Conservation (phyloP, 2,329 filamentous ascomycete species). For the Alternaria sp. region DNA sequence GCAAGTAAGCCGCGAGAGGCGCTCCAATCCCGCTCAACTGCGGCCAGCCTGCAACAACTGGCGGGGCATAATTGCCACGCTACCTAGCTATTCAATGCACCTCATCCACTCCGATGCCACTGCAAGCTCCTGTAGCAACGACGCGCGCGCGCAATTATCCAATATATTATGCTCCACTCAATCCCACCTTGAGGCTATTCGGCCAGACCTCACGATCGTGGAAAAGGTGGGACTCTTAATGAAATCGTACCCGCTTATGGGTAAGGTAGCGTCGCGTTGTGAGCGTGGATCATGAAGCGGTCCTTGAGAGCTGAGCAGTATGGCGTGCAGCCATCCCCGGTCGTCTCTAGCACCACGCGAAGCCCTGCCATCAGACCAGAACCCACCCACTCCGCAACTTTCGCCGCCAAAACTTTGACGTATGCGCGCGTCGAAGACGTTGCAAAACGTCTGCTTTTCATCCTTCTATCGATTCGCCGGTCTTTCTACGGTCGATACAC, state of each 20-base stretch:
- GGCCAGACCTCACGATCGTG: conserved; percentile 8
- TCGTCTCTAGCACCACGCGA: not conserved
- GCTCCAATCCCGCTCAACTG: conserved; percentile 14
- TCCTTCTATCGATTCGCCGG: not conserved
- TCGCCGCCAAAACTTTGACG: not conserved
- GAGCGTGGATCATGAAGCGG: not conserved
- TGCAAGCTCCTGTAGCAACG: conserved; percentile 9
- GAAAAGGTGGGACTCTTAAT: conserved; percentile 7
- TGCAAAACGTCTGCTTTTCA: not conserved
- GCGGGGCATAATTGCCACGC: conserved; percentile 18
- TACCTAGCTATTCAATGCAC: not conserved
- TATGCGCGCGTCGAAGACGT: not conserved
- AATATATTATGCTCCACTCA: conserved; percentile 16
- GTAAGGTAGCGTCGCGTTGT: not conserved
- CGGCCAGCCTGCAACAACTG: conserved; percentile 19
- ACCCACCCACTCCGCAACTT: not conserved
- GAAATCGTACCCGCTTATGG: not conserved
- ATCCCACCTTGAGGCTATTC: not conserved
- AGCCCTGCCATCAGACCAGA: not conserved
- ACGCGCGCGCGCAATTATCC: conserved; percentile 14
- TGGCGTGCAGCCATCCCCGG: not conserved
- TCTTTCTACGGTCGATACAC: not conserved
- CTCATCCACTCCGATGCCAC: conserved; percentile 4
- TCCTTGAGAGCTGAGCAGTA: not conserved
- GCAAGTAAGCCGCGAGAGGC: conserved; percentile 16